A percentile compares a stretch with the other conserved stretches of the same genome.
Conservation (phyloP, 805 yeast species). For the Blastobotrys robertii region DNA sequence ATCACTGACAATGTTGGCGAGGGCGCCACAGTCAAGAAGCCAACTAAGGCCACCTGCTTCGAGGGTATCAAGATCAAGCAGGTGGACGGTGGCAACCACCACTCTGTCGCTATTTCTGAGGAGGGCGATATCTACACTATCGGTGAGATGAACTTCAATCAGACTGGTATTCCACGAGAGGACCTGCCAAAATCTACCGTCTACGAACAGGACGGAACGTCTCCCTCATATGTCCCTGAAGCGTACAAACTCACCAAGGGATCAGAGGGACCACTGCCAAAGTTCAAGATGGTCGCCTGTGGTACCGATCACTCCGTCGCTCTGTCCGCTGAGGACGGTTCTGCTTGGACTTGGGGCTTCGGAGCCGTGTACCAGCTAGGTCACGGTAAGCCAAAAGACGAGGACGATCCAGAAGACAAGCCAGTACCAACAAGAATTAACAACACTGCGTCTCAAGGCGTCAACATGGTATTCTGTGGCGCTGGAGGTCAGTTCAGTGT, state of each 20-base stretch:
- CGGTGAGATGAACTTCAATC: slow-evolving; percentile 92
- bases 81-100: slow-evolving; percentile 93
- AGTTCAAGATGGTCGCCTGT: slow-evolving; percentile 51
- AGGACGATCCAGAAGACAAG: slow-evolving; percentile 82
- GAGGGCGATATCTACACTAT: slow-evolving; percentile 71
- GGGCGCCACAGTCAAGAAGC: slow-evolving; percentile 69
- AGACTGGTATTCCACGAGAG: slow-evolving; percentile 65
- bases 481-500: slow-evolving; percentile 97
- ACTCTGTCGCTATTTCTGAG: slow-evolving; percentile 63
- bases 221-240: slow-evolving; percentile 69
- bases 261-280: slow-evolving; percentile 26
- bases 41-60: slow-evolving; percentile 63
- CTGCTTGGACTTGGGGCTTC: slow-evolving; percentile 93
- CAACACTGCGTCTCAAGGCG: slow-evolving; percentile 85
- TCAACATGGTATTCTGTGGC: slow-evolving; percentile 62
- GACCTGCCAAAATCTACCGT: slow-evolving; percentile 65
- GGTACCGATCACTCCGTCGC: slow-evolving; percentile 95
- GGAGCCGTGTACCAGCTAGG: slow-evolving; percentile 97
- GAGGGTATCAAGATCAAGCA: slow-evolving; percentile 45
- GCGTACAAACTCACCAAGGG: slow-evolving; percentile 57
- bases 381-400: slow-evolving; percentile 69
- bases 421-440: slow-evolving; percentile 80
- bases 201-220: slow-evolving; percentile 67
- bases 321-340: slow-evolving; percentile 62
- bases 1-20: slow-evolving; percentile 50